These are phyloP conservation scores for Alternaria sp. DNA, from an alignment of 2,329 filamentous ascomycete genomes.

Conservation along the genomic window DNA sequence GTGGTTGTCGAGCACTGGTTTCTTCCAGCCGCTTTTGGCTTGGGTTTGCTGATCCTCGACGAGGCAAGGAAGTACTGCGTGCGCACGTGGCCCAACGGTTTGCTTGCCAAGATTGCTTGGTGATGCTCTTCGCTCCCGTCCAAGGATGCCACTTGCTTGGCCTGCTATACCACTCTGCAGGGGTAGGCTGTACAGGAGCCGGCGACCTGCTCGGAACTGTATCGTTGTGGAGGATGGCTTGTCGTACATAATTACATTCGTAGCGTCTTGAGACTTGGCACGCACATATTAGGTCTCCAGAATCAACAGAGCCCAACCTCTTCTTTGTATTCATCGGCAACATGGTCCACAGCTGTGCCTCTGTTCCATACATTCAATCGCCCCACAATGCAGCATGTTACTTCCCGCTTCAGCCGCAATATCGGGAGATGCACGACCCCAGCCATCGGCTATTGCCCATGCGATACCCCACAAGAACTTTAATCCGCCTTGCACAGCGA, in stretches of 20 bases:
- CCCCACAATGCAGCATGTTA: constrained; percentile 15
- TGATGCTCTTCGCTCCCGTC: constrained; percentile 45
- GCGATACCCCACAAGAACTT: constrained; percentile 22
- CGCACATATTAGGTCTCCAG: neutral
- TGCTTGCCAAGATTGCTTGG: constrained; percentile 70
- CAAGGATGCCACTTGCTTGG: neutral
- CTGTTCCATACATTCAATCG: neutral
- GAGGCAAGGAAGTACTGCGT: constrained; percentile 71
- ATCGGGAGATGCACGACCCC: constrained; percentile 12
- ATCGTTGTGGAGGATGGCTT: constrained; percentile 4
- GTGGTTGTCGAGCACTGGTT: constrained; percentile 81
- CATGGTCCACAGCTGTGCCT: constrained; percentile 19
- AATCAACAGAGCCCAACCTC: constrained; percentile 3
- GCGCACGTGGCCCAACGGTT: constrained; percentile 65
- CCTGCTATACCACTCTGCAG: neutral
- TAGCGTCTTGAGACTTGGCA: constrained; percentile 5
- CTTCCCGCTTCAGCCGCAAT: constrained; percentile 21
- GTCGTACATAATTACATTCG: constrained; percentile 5
- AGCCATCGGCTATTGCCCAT: constrained; percentile 7
- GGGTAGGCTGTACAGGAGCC: neutral
- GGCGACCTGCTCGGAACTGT: neutral
- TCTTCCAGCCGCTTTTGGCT: constrained; percentile 75
- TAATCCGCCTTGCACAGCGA: constrained; percentile 10
- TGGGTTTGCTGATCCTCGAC: constrained; percentile 70
- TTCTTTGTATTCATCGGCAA: constrained; percentile 37